A percentile compares a stretch with the other conserved stretches of the same genome.
Evolutionary conservation across 2,329 filamentous ascomycete genomes (phyloP).

Genomic region (Neophaeococcomyces aloes): DNA sequence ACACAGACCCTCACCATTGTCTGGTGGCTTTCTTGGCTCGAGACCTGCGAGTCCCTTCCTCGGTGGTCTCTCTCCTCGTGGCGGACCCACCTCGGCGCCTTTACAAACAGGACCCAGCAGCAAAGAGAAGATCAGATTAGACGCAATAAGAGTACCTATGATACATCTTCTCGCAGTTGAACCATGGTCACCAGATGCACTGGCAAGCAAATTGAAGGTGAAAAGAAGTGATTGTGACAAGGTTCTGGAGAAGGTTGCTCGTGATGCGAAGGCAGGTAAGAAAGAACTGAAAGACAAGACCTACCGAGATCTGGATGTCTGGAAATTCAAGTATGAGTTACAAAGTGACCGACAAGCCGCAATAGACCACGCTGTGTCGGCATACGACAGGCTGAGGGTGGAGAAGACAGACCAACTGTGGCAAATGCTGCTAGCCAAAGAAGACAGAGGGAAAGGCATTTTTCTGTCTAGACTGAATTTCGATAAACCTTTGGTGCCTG

Average conservation of each 20-base stretch:
- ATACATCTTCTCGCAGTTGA: conserved; percentile 46
- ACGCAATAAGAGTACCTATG: conserved; percentile 36
- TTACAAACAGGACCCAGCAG: conserved; percentile 22
- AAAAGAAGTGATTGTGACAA: conserved; percentile 39
- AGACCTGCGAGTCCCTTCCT: conserved; percentile 33
- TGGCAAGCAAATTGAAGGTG: conserved; percentile 38
- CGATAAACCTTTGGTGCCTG: conserved; percentile 15
- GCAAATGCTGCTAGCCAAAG: conserved; percentile 50
- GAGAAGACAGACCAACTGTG: conserved; percentile 51
- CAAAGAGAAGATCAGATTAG: conserved; percentile 27
- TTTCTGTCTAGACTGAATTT: conserved; percentile 50
- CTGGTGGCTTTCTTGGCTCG: conserved; percentile 23
- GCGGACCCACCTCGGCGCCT: conserved; percentile 36
- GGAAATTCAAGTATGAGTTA: conserved; percentile 48
- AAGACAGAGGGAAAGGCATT: conserved; percentile 53
- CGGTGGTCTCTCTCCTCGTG: conserved; percentile 26
- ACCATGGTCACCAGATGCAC: conserved; percentile 38
- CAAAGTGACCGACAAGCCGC: conserved; percentile 47
- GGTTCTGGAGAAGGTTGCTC: conserved; percentile 44
- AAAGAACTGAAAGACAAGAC: conserved; percentile 48
- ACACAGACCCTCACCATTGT: conserved; percentile 24
- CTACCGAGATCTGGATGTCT: conserved; percentile 53
- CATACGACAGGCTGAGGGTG: conserved; percentile 52
- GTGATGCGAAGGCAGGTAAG: conserved; percentile 35
- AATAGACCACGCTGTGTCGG: conserved; percentile 52